These are phyloP conservation scores for Adansonia rubrostipa DNA, from an alignment of 441 rosid species.

Conservation along the genomic window DNA sequence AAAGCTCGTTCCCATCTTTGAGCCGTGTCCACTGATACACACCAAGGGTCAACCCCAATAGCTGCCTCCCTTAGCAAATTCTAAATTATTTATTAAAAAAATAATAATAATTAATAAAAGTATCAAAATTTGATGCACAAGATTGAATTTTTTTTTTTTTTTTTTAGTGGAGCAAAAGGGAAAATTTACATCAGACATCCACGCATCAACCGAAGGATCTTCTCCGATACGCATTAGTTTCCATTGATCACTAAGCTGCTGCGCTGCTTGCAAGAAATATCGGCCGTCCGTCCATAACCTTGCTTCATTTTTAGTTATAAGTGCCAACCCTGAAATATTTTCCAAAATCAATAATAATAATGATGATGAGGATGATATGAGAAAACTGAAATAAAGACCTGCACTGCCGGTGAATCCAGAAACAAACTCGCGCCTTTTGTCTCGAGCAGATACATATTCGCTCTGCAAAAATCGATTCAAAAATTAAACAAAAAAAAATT, in stretches of 20 bases:
- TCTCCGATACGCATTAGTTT: conserved; percentile 90
- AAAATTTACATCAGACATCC: conserved; percentile 82
- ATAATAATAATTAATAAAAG: not conserved
- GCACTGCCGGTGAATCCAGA: conserved; percentile 94
- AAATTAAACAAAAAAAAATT: not conserved
- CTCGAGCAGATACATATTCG: conserved; percentile 85
- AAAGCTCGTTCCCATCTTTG: conserved; percentile 75
- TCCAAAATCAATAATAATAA: not conserved
- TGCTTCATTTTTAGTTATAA: conserved; percentile 72
- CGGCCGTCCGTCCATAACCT: conserved; percentile 93
- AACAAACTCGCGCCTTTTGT: conserved; percentile 83
- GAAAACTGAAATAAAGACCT: conserved; percentile 40
- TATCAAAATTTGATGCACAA: not conserved
- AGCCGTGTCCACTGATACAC: conserved; percentile 81
- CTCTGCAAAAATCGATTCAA: conserved; percentile 49
- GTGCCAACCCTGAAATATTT: conserved; percentile 67
- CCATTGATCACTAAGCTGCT: conserved; percentile 86
- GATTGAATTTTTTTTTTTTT: not conserved
- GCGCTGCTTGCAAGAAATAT: conserved; percentile 83
- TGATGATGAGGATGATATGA: not conserved
- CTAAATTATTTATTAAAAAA: conserved; percentile 39
- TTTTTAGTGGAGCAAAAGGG: not conserved
- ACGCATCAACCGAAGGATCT: conserved; percentile 76
- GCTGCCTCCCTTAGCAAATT: conserved; percentile 70
- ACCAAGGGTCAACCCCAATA: conserved; percentile 87